phyloP scores from a whole-genome alignment of 2,329 filamentous ascomycete species.

The Onygenales sp. region DNA sequence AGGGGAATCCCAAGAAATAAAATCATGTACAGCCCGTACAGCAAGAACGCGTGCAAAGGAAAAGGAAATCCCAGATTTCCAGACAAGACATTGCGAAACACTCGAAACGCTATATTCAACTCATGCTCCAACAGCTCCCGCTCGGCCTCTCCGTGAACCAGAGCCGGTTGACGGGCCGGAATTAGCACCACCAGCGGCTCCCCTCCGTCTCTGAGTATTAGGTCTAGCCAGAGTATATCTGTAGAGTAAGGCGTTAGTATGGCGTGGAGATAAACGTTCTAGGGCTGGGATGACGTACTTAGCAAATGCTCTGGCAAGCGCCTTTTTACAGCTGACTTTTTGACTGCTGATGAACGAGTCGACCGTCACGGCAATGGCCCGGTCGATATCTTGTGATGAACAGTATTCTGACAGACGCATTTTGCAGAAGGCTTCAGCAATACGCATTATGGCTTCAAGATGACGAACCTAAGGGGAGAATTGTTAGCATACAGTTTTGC shows the following conservation, averaged over 20 bases:
- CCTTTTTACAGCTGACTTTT: constrained; percentile 97
- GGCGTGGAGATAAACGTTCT: background rate
- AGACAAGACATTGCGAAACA: too few species aligned
- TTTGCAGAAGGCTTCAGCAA: constrained; percentile 86
- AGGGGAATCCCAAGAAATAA: too few species aligned
- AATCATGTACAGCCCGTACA: too few species aligned
- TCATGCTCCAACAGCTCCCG: background rate
- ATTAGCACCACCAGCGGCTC: background rate
- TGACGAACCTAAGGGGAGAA: constrained; percentile 65
- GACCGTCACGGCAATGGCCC: constrained; percentile 91
- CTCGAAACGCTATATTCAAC: background rate
- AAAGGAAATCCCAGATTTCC: too few species aligned
- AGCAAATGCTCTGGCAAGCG: constrained; percentile 83
- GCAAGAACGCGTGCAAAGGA: too few species aligned
- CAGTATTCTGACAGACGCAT: constrained; percentile 98
- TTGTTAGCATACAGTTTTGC: background rate
- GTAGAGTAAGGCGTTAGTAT: background rate
- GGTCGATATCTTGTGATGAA: constrained; percentile 80
- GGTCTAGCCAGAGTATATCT: constrained; percentile 11
- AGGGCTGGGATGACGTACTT: constrained; percentile 64
- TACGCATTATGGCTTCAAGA: constrained; percentile 94
- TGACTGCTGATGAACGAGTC: constrained; percentile 94
- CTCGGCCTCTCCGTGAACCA: background rate
- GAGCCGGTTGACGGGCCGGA: background rate
- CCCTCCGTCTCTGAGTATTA: background rate